Base-by-base conservation (phyloP, 2,329 filamentous ascomycete species). In the Zymoseptoria tritici region DNA sequence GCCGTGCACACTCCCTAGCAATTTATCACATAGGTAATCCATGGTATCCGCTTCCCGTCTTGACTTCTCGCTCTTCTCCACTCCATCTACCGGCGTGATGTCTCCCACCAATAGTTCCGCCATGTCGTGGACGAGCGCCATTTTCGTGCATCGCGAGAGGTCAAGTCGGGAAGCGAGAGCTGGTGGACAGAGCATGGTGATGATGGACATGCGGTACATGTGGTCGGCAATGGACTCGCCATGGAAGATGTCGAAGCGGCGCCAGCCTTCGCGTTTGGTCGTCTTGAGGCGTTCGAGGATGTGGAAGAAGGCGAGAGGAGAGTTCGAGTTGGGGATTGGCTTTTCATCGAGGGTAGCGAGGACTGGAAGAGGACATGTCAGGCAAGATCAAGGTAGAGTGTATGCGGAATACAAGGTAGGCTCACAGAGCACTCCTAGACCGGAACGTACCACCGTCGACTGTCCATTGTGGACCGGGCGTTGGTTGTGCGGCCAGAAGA, bases 171-270 rank as follows among this genome's bases (percentile, higher is more conserved):
- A 77, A 2, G 85, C 81, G 9, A 97, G 83, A 1, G 87, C 77
- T 0, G 89, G 81, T 1, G 94, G 93, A 2, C 91, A 91, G 65
- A 97, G 84, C 86, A 99, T 90, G 64, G 90, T 91, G 75, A 99
- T 91, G 67, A 99, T 84, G 55, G 92, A 91, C 94, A 99, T 99
- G 77, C 94, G 91, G 78, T 97, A 99, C 94, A 99, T 99, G 81
- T 99, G 94, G 78, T 99, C 94, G 57, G 90, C 84, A 72, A 99
- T 97, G 1, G 91, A 96, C 76, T 99, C 94, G 73, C 90, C 89
- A 60, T 77, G 65, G 59, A 74, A 67, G 66, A 99, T 91, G 49
- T 85, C 86, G 73, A 97, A 97, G 46, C 94, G 85, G 58, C 89
- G 85, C 94, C 94, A 99, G 65, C 94, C 94, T 77, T 97, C 94